Conservation (phyloP, 2,329 filamentous ascomycete species). For the Ophiostoma pallidulum region DNA sequence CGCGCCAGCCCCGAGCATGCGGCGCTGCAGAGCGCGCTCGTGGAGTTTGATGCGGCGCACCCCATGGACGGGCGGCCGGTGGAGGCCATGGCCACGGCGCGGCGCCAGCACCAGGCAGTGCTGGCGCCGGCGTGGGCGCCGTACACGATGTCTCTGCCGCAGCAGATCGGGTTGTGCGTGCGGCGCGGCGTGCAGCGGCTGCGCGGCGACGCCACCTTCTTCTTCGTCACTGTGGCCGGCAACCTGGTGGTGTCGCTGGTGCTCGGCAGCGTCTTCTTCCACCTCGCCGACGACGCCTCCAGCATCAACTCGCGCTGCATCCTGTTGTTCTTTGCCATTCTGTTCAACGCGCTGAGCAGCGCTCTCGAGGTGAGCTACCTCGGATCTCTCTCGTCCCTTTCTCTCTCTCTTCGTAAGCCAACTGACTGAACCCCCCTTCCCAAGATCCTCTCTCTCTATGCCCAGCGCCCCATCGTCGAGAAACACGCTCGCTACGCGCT, state of each 20-base stretch:
- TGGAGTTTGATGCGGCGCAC: slow-evolving; percentile 42
- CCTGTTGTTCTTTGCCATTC: slow-evolving; percentile 75
- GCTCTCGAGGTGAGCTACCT: too few species aligned
- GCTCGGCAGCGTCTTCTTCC: slow-evolving; percentile 12
- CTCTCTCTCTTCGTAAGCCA: too few species aligned
- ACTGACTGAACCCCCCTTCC: too few species aligned
- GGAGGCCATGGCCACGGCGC: slow-evolving; percentile 43
- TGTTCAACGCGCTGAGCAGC: slow-evolving; percentile 76
- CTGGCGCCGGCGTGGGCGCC: slow-evolving; percentile 61
- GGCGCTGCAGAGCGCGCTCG: slow-evolving; percentile 42
- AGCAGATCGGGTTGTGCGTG: slow-evolving; percentile 71
- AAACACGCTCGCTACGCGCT: slow-evolving; percentile 84
- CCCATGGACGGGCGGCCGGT: slow-evolving; percentile 46
- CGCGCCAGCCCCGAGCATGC: slow-evolving; percentile 42
- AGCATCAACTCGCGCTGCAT: slow-evolving; percentile 56
- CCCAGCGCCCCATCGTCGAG: slow-evolving; percentile 84
- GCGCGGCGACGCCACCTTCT: slow-evolving; percentile 64
- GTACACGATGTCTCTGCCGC: slow-evolving; percentile 67
- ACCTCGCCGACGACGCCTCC: slow-evolving; percentile 15
- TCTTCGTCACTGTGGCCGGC: slow-evolving; percentile 56
- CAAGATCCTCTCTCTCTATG: slow-evolving; percentile 78
- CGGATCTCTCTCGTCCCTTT: too few species aligned
- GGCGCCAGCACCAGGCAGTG: slow-evolving; percentile 48
- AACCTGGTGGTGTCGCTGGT: slow-evolving; percentile 47
- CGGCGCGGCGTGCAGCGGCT: slow-evolving; percentile 71